Conservation (phyloP, 345 rosid genomes). For the Eutrema japonicum region DNA sequence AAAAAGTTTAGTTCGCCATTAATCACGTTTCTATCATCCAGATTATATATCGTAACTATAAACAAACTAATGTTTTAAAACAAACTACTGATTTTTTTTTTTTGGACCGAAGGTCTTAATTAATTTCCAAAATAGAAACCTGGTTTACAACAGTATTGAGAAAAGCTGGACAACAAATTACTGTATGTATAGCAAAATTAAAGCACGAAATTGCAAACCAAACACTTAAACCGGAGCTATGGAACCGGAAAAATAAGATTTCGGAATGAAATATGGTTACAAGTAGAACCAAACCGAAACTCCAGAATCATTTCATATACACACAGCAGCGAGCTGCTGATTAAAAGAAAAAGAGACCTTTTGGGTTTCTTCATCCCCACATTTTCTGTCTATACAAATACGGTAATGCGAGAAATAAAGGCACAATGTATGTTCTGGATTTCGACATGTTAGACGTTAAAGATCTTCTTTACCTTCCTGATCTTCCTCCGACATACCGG, state of each 20-base stretch:
- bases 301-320: slow-evolving; percentile 30
- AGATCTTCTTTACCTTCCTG: slow-evolving; percentile 93
- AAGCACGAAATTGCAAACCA: background rate
- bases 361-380: slow-evolving; percentile 26
- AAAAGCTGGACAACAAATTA: too few species aligned
- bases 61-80: too few species aligned
- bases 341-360: background rate
- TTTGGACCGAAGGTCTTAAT: too few species aligned
- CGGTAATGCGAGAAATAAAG: slow-evolving; percentile 16
- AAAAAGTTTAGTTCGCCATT: too few species aligned
- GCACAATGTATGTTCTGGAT: background rate
- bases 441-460: slow-evolving; percentile 44
- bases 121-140: too few species aligned
- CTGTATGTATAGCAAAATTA: too few species aligned
- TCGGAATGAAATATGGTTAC: slow-evolving; percentile 15
- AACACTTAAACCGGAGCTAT: background rate
- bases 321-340: background rate
- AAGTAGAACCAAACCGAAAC: slow-evolving; percentile 32
- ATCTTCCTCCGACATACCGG: slow-evolving; percentile 84
- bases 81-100: too few species aligned
- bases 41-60: too few species aligned
- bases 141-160: too few species aligned
- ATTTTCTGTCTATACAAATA: slow-evolving; percentile 31
- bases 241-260: background rate
- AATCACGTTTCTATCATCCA: too few species aligned